Evolutionary conservation across 345 rosid genomes (phyloP), one percentile per base, ranked within the genome.

Genomic region (Melaleuca quinquenervia): DNA sequence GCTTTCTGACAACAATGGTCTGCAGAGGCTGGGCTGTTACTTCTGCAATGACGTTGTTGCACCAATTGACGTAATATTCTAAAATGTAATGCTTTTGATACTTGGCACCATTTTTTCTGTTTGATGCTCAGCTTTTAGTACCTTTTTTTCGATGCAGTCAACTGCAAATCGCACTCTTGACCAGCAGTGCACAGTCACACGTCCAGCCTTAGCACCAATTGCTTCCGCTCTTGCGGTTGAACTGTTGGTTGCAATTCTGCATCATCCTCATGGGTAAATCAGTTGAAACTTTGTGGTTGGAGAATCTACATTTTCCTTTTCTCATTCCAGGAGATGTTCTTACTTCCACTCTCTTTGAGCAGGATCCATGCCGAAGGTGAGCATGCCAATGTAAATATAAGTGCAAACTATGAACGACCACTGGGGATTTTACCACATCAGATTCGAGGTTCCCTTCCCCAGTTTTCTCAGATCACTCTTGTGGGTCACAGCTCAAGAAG

Each of bases 111-210:
- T 82, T 83, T 82, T 83, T 27, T 22, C 7, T 84, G 14, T 84
- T 21, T 86, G 26, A 83, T 87, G 55, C 51, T 50, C 22, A 29
- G 53, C 48, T 83, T 60, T 90, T 84, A 78, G 54, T 84, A 44
- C 83, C 51, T 11, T 84, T 49, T 51, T 75, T 45, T 88, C 36
- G 53, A 9, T 91, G 90, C 93, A 97, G 99, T 97, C 99, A 85
- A 96, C 96, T 89, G 93, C 98, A 20, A 96, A 96, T 88, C 97
- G 96, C 85, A 96, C 96, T 82, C 92, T 97, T 87, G 98, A 97
- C 92, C 99, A 96, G 88, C 99, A 97, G 88, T 97, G 99, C 89
- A 96, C 99, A 50, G 99, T 97, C 89, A 96, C 98, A 83, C 96
- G 98, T 54, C 99, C 99, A 7, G 99, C 98, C 55, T 90, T 94